phyloP scores from a whole-genome alignment of 116 monocot species.

The Cymodocea nodosa region DNA sequence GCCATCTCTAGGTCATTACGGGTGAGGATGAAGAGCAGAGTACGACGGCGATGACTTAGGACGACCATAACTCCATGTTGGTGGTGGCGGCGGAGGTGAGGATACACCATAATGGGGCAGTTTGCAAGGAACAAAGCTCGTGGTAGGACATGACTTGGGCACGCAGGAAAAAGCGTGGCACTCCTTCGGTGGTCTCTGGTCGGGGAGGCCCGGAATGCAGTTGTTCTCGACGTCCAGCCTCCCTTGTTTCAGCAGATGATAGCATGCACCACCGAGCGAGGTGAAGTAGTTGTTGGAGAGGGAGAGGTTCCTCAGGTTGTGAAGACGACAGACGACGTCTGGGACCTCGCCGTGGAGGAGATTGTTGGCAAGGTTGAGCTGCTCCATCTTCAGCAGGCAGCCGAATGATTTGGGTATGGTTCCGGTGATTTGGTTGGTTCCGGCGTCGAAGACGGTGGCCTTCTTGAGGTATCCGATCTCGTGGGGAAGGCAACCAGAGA shows the following conservation, averaged over 20 bases:
- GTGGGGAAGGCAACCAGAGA: slow-evolving; percentile 39
- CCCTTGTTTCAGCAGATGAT: slow-evolving; percentile 5
- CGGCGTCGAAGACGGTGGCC: slow-evolving; percentile 39
- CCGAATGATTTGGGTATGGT: slow-evolving; percentile 35
- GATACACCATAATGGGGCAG: not conserved
- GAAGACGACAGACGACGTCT: slow-evolving; percentile 22
- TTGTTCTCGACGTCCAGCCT: slow-evolving; percentile 26
- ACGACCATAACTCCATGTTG: not conserved
- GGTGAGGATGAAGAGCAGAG: not conserved
- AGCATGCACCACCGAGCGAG: slow-evolving; percentile 15
- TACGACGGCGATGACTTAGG: not conserved
- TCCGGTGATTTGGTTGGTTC: slow-evolving; percentile 25
- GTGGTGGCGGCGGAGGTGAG: not conserved
- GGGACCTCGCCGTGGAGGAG: slow-evolving; percentile 29
- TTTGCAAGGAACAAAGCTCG: slow-evolving; percentile 8
- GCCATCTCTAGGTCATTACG: not conserved
- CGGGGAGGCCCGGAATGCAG: slow-evolving; percentile 18
- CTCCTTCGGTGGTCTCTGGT: slow-evolving; percentile 25
- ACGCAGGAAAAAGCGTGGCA: slow-evolving; percentile 15
- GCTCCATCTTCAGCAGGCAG: slow-evolving; percentile 23
- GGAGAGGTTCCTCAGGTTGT: slow-evolving; percentile 1
- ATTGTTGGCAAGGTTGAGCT: slow-evolving; percentile 41
- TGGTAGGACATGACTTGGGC: slow-evolving; percentile 16
- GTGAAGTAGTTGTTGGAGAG: slow-evolving; percentile 43
- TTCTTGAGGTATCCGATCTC: slow-evolving; percentile 23